phyloP scores from a whole-genome alignment of 768 basidiomycete species.

The Filobasidium floriforme region DNA sequence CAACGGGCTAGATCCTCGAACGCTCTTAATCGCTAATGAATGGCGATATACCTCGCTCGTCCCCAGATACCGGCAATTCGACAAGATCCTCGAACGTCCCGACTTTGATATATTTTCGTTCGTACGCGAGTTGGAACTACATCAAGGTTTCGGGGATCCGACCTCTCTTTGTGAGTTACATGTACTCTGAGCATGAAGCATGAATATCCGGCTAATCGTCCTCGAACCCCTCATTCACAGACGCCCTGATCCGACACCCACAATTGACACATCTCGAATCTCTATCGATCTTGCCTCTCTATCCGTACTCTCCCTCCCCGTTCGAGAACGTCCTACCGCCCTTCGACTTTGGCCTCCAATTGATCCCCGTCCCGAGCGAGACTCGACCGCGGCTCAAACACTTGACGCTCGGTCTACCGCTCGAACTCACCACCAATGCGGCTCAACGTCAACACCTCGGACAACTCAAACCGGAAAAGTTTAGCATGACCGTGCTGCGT shows the following conservation, averaged over 20 bases:
- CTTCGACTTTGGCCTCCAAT: constrained; percentile 30
- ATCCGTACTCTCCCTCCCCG: constrained; percentile 23
- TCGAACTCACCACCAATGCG: constrained; percentile 23
- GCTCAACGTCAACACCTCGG: constrained; percentile 21
- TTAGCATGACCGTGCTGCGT: constrained; percentile 20
- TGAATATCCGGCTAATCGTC: background rate
- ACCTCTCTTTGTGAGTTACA: constrained; percentile 23
- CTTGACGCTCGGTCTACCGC: constrained; percentile 23
- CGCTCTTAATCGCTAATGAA: background rate
- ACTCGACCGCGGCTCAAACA: constrained; percentile 7
- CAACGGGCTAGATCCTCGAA: background rate
- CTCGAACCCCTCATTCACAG: constrained; percentile 9
- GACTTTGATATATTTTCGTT: constrained; percentile 3
- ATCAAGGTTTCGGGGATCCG: constrained; percentile 24
- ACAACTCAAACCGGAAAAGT: constrained; percentile 8
- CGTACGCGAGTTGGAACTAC: constrained; percentile 14
- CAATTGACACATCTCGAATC: constrained; percentile 19
- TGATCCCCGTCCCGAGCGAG: constrained; percentile 18
- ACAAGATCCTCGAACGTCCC: constrained; percentile 13
- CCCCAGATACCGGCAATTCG: constrained; percentile 15
- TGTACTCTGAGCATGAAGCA: background rate
- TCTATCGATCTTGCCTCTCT: constrained; percentile 26
- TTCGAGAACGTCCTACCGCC: constrained; percentile 19
- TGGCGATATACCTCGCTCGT: background rate
- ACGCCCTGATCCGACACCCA: constrained; percentile 27